phyloP scores from a whole-genome alignment of 2,329 filamentous ascomycete genomes.

The Exophiala viscosa region DNA sequence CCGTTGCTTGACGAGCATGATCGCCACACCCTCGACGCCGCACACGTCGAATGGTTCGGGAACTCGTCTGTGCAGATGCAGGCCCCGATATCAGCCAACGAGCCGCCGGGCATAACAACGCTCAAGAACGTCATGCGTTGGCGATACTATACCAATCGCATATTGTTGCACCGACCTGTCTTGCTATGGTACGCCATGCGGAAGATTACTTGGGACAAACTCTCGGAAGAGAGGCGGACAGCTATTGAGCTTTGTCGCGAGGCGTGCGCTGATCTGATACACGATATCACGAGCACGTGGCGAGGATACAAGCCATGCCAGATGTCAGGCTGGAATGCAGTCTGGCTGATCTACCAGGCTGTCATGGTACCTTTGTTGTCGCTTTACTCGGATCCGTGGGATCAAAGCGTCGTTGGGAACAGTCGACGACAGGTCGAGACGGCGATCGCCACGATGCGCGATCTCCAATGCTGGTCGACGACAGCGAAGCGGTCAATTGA shows the following conservation, averaged over 20 bases:
- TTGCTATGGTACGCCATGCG: conserved; percentile 62
- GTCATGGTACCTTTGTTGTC: conserved; percentile 74
- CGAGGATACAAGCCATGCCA: conserved; percentile 56
- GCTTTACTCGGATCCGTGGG: conserved; percentile 63
- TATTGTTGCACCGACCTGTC: conserved; percentile 70
- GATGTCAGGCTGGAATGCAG: conserved; percentile 76
- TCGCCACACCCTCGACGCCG: conserved; percentile 61
- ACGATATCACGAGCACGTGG: conserved; percentile 68
- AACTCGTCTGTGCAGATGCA: conserved; percentile 60
- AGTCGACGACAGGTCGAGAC: conserved; percentile 58
- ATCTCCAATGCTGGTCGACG: conserved; percentile 63
- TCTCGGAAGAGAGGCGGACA: conserved; percentile 59
- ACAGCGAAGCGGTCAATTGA: conserved; percentile 61
- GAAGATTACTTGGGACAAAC: conserved; percentile 49
- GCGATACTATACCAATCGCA: conserved; percentile 74
- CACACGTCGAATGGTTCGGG: conserved; percentile 69
- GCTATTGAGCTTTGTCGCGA: conserved; percentile 67
- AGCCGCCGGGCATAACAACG: conserved; percentile 17
- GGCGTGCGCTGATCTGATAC: conserved; percentile 66
- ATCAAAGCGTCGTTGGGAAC: conserved; percentile 47
- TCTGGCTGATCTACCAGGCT: conserved; percentile 78
- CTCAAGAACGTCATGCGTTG: conserved; percentile 65
- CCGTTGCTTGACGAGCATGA: conserved; percentile 66
- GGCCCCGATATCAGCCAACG: conserved; percentile 52
- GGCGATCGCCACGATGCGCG: conserved; percentile 37